These are phyloP conservation scores for Trametes polyzona DNA, from an alignment of 1,284 basidiomycete genomes.

Conservation along the genomic window DNA sequence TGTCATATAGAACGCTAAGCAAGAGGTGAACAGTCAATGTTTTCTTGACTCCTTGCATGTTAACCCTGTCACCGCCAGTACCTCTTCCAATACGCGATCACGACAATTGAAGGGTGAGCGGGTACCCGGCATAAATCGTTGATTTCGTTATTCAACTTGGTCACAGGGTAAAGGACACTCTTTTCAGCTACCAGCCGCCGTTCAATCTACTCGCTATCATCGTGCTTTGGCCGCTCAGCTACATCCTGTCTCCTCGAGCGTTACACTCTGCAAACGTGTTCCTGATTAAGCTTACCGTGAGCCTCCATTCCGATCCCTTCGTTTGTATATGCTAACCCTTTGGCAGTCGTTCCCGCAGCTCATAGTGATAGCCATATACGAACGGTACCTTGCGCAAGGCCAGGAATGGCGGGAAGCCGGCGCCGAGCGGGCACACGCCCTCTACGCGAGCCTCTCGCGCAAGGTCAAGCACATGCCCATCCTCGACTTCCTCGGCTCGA, in stretches of 20 bases:
- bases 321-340: background rate
- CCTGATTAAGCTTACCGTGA: constrained; percentile 76
- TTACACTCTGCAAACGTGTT: constrained; percentile 84
- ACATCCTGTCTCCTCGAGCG: constrained; percentile 68
- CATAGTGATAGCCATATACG: constrained; percentile 78
- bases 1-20: constrained; percentile 78
- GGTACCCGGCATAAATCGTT: background rate
- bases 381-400: constrained; percentile 66
- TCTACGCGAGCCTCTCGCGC: constrained; percentile 70
- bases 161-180: constrained; percentile 81
- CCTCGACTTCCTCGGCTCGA: constrained; percentile 71
- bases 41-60: too few relatives aligned
- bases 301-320: constrained; percentile 6
- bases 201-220: constrained; percentile 82
- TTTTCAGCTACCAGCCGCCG: constrained; percentile 91
- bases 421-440: constrained; percentile 51
- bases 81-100: constrained; percentile 86
- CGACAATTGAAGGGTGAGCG: constrained; percentile 84
- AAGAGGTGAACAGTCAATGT: constrained; percentile 80
- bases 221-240: constrained; percentile 78
- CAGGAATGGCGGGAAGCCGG: constrained; percentile 53
- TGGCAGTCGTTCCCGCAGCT: constrained; percentile 76
- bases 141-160: background rate
- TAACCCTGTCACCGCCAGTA: constrained; percentile 54
- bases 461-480: constrained; percentile 73